phyloP scores from a whole-genome alignment of 768 basidiomycete genomes.

The Cantharellus cinnabarinus region DNA sequence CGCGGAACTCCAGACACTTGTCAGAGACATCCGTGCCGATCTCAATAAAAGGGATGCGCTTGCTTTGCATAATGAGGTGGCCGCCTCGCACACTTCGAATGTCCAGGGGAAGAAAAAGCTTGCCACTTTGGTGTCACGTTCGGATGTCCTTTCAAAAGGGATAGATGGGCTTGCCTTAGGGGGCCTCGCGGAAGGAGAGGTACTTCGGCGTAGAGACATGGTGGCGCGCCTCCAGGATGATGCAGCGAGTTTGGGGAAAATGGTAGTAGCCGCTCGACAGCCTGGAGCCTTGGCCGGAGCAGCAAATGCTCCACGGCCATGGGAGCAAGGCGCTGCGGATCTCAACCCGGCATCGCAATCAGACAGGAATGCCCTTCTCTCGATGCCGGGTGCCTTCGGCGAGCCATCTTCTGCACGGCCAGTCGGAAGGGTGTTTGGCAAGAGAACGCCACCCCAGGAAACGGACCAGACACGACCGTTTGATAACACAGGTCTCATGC shows the following conservation, averaged over 20 bases:
- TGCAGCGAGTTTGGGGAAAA: constrained; percentile 68
- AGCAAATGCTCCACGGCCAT: constrained; percentile 13
- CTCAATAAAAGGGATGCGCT: constrained; percentile 78
- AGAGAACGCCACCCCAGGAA: constrained; percentile 36
- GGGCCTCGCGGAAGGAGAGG: constrained; percentile 82
- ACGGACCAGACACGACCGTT: constrained; percentile 73
- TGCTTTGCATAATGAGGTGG: constrained; percentile 49
- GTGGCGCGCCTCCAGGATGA: constrained; percentile 76
- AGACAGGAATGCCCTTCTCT: constrained; percentile 44
- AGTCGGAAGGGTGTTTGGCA: constrained; percentile 63
- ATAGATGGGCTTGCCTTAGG: constrained; percentile 40
- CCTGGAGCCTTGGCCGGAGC: background rate
- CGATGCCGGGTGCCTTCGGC: background rate
- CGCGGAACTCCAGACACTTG: constrained; percentile 46
- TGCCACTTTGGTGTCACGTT: constrained; percentile 52
- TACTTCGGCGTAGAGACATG: constrained; percentile 75
- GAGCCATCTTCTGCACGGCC: constrained; percentile 15
- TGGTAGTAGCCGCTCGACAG: constrained; percentile 47
- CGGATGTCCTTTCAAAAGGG: constrained; percentile 49
- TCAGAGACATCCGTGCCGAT: constrained; percentile 67
- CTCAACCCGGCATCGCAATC: constrained; percentile 28
- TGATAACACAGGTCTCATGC: constrained; percentile 62
- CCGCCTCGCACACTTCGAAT: constrained; percentile 55
- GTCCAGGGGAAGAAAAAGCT: constrained; percentile 75
- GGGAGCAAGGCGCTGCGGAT: constrained; percentile 15